Base-by-base conservation (phyloP, 768 basidiomycete species). In the Gautieria morchelliformis region DNA sequence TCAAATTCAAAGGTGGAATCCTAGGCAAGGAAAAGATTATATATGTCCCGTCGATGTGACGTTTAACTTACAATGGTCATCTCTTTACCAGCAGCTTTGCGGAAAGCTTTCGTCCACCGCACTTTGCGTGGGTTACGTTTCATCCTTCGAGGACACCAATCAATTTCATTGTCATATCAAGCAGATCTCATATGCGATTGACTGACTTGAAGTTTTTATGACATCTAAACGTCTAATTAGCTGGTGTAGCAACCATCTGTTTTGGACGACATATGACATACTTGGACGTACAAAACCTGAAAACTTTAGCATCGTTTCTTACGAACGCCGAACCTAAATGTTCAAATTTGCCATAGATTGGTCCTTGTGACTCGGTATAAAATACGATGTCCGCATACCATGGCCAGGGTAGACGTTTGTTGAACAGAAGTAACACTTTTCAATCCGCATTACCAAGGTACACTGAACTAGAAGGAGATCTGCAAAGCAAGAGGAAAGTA, bases 51-150 rank as follows among this genome's bases (percentile, higher is more conserved):
- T 59, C 3, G 22, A n/a, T 20, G 45, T 15, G 49, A 59, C 22
- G 45, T 39, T 12, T n/a, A 14, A 72, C 88, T 69, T 67, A 94
- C 94, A 66, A 99, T 88, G 5, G 90, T 94, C 96, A 99, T 99
- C 75, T 99, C 96, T 75, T 98, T 99, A 53, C 96, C 96, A 52
- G 94, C 90, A 19, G 96, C 93, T 72, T 93, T 95, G 62, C 96
- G 82, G 80, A 99, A 99, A 20, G 96, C 96, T 72, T 99, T 99
- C 46, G 96, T 99, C 96, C 96, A 99, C 64, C 91, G 79, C 39
- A 99, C 94, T 73, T 99, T 99, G 60, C 96, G 85, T 46, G 96
- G 96, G 74, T 98, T 99, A 40, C 96, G 88, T 77, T 98, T 98
- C 96, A 98, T 97, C 72, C 93, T 94, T 12, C 22, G 22, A 17